Evolutionary conservation across 2,329 filamentous ascomycete species (phyloP).

Genomic region (Lachnellula hyalina): DNA sequence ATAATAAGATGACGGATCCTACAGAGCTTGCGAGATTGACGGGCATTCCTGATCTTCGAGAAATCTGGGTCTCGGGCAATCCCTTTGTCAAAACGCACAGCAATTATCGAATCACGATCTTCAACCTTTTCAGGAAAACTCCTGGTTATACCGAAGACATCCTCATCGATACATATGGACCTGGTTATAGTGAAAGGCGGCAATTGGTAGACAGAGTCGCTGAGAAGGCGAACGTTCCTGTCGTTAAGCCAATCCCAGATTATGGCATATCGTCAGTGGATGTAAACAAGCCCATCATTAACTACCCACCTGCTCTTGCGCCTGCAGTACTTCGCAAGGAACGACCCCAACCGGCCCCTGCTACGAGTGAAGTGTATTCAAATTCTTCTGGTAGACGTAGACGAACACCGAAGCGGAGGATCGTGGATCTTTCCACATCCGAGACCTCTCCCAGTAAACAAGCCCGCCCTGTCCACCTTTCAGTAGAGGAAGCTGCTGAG

Average conservation of each 20-base stretch:
- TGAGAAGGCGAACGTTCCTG: constrained; percentile 69
- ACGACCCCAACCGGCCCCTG: constrained; percentile 43
- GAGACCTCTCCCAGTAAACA: constrained; percentile 27
- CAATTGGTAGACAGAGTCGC: constrained; percentile 77
- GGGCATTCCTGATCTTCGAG: constrained; percentile 81
- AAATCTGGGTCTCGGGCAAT: constrained; percentile 90
- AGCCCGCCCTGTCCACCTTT: constrained; percentile 15
- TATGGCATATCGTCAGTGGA: constrained; percentile 52
- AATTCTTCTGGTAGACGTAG: constrained; percentile 54
- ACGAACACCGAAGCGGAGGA: constrained; percentile 55
- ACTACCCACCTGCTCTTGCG: constrained; percentile 47
- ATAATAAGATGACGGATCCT: constrained; percentile 87
- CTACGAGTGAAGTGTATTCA: constrained; percentile 53
- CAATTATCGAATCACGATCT: constrained; percentile 82
- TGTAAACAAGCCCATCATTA: constrained; percentile 61
- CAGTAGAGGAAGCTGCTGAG: constrained; percentile 18
- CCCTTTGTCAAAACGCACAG: constrained; percentile 84
- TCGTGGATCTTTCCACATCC: constrained; percentile 56
- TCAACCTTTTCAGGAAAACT: constrained; percentile 89
- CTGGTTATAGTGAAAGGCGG: constrained; percentile 79
- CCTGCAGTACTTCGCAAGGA: constrained; percentile 55
- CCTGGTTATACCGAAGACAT: constrained; percentile 90
- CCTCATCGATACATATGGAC: constrained; percentile 76
- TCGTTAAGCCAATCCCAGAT: constrained; percentile 67
- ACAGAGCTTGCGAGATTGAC: constrained; percentile 86